Conservation (phyloP, 176 grass and related monocot species). For the Musa troglodytarum region DNA sequence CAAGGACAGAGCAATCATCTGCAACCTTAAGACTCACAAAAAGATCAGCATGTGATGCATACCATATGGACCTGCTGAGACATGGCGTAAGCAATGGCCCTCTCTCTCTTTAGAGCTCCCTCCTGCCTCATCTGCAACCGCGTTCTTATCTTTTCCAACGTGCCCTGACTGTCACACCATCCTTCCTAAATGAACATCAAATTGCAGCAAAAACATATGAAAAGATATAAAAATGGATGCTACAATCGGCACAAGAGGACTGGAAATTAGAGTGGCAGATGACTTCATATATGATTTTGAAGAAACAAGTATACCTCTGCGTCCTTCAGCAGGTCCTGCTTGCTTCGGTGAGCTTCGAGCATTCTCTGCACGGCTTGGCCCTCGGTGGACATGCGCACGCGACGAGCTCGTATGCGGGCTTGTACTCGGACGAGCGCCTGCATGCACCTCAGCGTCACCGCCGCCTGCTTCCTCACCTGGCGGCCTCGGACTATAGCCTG, state of each 20-base stretch:
- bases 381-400: conserved; percentile 79
- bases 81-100: conserved; percentile 58
- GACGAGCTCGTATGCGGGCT: conserved; percentile 72
- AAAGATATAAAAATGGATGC: not conserved
- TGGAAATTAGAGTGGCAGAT: too few species aligned
- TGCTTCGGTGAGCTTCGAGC: conserved; percentile 48
- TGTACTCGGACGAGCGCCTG: conserved; percentile 95
- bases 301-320: conserved; percentile 41
- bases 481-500: conserved; percentile 93
- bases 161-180: conserved; percentile 78
- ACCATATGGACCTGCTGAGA: conserved; percentile 43
- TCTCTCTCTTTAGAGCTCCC: conserved; percentile 72
- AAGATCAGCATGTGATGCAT: not conserved
- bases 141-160: conserved; percentile 49
- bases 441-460: conserved; percentile 89
- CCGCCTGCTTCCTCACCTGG: conserved; percentile 96
- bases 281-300: too few species aligned
- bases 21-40: too few species aligned
- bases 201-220: not conserved
- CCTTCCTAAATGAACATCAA: conserved; percentile 35
- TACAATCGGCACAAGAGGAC: not conserved
- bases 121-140: conserved; percentile 77
- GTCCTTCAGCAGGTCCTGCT: conserved; percentile 72
- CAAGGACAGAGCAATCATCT: too few species aligned
- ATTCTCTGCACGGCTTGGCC: conserved; percentile 85